Conservation (phyloP, 306 rosid genomes). For the Vigna nakashimae region DNA sequence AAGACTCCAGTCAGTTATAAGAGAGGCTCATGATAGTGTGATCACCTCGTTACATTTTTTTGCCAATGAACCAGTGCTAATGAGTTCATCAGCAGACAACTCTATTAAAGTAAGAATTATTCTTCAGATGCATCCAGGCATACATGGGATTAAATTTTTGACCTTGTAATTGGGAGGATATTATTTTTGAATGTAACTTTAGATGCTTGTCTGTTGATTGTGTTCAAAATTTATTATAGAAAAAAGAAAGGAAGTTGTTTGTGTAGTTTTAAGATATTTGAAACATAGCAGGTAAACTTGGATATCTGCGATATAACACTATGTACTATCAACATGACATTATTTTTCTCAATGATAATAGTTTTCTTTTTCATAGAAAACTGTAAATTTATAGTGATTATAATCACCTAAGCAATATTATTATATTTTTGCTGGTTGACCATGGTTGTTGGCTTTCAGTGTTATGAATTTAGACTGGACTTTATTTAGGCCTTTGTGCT, state of each 20-base stretch:
- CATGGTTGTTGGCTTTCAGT: neutral
- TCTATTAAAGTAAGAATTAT: slow-evolving; percentile 77
- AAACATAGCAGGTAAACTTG: slow-evolving; percentile 30
- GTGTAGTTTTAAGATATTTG: slow-evolving; percentile 11
- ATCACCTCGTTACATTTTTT: slow-evolving; percentile 85
- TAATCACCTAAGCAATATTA: neutral
- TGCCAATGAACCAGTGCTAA: slow-evolving; percentile 90
- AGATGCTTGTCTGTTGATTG: neutral
- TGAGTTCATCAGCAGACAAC: slow-evolving; percentile 94
- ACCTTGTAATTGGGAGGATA: neutral
- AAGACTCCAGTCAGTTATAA: slow-evolving; percentile 91
- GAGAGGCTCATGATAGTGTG: slow-evolving; percentile 85
- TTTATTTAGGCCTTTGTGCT: slow-evolving; percentile 12
- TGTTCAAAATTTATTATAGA: neutral
- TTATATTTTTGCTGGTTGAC: neutral
- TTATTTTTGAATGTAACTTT: neutral
- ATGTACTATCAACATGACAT: neutral
- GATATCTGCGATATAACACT: slow-evolving; percentile 31
- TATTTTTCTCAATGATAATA: slow-evolving; percentile 10
- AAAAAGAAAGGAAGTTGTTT: slow-evolving; percentile 10
- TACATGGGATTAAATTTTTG: neutral
- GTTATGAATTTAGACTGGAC: neutral
- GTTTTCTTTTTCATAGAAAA: neutral
- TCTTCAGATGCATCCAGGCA: neutral
- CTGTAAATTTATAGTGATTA: slow-evolving; percentile 9